A percentile compares a stretch with the other conserved stretches of the same genome.
Evolutionary conservation across 305 asterid genomes (phyloP).

Genomic region (Rubia peregrina): DNA sequence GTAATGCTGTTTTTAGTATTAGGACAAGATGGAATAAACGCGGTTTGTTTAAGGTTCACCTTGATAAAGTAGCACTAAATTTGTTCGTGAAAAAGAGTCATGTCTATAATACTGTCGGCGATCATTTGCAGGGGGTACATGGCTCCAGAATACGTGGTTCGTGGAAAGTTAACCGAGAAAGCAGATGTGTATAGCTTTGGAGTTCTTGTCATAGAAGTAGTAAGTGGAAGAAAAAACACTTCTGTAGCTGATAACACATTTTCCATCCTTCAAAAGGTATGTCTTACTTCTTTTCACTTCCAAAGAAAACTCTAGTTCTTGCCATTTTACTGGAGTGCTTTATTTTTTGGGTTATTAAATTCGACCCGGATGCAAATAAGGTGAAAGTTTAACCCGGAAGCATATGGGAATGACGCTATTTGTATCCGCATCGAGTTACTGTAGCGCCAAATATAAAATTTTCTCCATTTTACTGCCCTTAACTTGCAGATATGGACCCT

Average conservation of each 20-base stretch:
- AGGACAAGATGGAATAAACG: background rate
- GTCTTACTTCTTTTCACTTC: background rate
- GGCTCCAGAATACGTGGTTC: slow-evolving; percentile 67
- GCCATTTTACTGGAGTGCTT: background rate
- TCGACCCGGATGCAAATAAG: no score
- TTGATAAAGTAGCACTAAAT: no score
- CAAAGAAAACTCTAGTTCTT: background rate
- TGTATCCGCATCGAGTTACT: no score
- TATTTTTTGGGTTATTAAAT: no score
- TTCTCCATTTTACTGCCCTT: no score
- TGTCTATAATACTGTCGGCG: no score
- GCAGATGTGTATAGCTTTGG: slow-evolving; percentile 63
- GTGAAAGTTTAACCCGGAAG: no score
- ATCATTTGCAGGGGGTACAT: slow-evolving; percentile 43
- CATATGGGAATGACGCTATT: no score
- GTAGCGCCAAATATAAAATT: no score
- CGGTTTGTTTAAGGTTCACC: no score
- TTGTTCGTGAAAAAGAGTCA: no score
- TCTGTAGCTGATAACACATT: slow-evolving; percentile 27
- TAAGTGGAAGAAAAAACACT: slow-evolving; percentile 36
- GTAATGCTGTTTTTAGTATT: background rate
- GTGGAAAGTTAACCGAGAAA: slow-evolving; percentile 52
- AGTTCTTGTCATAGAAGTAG: slow-evolving; percentile 46
- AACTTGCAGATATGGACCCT: slow-evolving; percentile 39
- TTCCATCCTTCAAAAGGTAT: slow-evolving; percentile 44